A percentile compares a stretch with the other conserved stretches of the same genome.
Evolutionary conservation across 176 grass and related monocot genomes (phyloP).

Genomic region (Zea luxurians): DNA sequence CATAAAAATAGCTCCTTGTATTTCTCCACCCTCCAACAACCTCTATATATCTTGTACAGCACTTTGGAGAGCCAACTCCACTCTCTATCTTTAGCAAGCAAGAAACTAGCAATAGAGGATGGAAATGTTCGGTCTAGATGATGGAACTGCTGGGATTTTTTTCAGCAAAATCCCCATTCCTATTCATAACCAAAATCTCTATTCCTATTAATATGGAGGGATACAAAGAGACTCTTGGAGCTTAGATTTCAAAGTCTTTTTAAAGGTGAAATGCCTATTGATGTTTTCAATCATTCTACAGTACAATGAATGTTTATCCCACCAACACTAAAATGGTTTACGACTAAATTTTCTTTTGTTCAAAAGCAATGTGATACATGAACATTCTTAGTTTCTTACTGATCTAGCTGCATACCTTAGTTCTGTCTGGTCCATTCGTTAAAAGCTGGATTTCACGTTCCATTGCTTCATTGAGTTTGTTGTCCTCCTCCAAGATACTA

Average conservation of each 20-base stretch:
- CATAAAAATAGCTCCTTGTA: not conserved
- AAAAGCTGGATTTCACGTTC: conserved; percentile 58
- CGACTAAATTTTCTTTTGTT: not conserved
- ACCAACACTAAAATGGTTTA: conserved; percentile 4
- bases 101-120: not conserved
- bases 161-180: not conserved
- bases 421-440: conserved; percentile 43
- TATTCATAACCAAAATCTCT: not conserved
- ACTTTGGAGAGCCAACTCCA: not conserved
- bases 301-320: not conserved
- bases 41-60: not conserved
- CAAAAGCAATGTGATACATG: conserved; percentile 2
- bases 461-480: conserved; percentile 59
- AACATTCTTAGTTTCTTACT: conserved; percentile 26
- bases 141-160: not conserved
- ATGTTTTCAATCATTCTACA: not conserved
- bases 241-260: not conserved
- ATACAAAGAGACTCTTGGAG: not conserved
- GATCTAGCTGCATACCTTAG: conserved; percentile 54
- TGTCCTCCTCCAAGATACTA: conserved; percentile 50
- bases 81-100: not conserved
- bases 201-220: not conserved
- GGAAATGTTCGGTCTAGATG: not conserved
- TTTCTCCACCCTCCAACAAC: not conserved
- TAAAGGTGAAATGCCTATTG: not conserved